A percentile compares a stretch with the other conserved stretches of the same genome.
Evolutionary conservation across 139 green algal species (phyloP).

Genomic region (Pseudopediastrum boryanum): DNA sequence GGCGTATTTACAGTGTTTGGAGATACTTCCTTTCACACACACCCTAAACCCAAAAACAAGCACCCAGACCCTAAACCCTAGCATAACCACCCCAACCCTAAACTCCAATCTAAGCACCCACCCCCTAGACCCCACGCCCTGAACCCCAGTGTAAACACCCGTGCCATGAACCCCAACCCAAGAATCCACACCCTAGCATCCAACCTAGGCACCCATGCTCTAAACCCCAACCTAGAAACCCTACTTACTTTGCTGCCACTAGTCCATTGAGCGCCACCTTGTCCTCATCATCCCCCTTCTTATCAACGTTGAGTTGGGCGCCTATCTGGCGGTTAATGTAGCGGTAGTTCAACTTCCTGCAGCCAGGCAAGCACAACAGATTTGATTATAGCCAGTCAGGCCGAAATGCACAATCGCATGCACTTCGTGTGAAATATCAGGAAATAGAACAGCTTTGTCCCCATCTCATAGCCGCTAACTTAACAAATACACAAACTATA

Average conservation of each 20-base stretch:
- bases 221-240: neutral
- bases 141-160: neutral
- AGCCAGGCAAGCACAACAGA: too few species aligned
- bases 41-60: too few species aligned
- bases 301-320: constrained; percentile 13
- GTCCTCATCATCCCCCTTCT: neutral
- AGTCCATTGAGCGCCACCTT: constrained; percentile 39
- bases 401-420: too few species aligned
- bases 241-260: constrained; percentile 29
- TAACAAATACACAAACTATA: too few species aligned
- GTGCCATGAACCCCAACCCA: neutral
- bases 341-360: constrained; percentile 34
- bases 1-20: too few species aligned
- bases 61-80: too few species aligned
- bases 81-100: neutral
- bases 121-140: neutral
- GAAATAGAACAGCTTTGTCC: too few species aligned
- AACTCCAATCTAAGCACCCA: neutral
- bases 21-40: too few species aligned
- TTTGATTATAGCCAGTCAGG: too few species aligned
- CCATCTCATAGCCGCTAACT: too few species aligned
- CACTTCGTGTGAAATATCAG: too few species aligned
- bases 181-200: neutral
- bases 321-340: constrained; percentile 22
- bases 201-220: neutral